phyloP scores from a whole-genome alignment of 768 basidiomycete genomes.

The Boletus edulis region DNA sequence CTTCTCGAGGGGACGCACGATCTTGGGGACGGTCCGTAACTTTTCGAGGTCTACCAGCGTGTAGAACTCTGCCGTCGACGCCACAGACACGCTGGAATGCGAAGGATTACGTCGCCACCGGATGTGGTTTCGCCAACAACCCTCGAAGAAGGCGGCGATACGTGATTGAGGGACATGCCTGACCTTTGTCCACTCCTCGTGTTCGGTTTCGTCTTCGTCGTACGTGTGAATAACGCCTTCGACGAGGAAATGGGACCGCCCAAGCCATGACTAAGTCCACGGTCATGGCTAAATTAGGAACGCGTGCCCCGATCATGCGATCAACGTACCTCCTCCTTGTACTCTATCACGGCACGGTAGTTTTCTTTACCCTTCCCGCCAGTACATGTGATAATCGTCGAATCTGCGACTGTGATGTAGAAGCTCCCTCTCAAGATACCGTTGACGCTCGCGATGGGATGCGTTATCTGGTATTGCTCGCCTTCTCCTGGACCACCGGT shows the following conservation, averaged over 20 bases:
- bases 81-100: constrained; percentile 46
- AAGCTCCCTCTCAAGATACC: constrained; percentile 89
- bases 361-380: constrained; percentile 60
- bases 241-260: constrained; percentile 76
- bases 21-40: constrained; percentile 75
- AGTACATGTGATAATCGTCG: constrained; percentile 76
- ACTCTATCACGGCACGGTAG: constrained; percentile 84
- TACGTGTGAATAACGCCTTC: constrained; percentile 92
- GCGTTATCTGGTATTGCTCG: constrained; percentile 84
- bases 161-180: constrained; percentile 85
- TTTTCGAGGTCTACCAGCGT: constrained; percentile 75
- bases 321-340: constrained; percentile 86
- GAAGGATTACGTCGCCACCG: constrained; percentile 68
- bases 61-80: constrained; percentile 48
- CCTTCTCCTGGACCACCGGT: constrained; percentile 72
- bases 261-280: constrained; percentile 73
- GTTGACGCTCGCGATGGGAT: constrained; percentile 87
- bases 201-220: constrained; percentile 56
- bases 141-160: constrained; percentile 81
- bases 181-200: constrained; percentile 76
- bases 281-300: not conserved
- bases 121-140: constrained; percentile 82
- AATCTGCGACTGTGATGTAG: constrained; percentile 84
- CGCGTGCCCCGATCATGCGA: not conserved
- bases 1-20: constrained; percentile 74